Base-by-base conservation (phyloP, 306 rosid species). In the Oxytropis ochrocephala region DNA sequence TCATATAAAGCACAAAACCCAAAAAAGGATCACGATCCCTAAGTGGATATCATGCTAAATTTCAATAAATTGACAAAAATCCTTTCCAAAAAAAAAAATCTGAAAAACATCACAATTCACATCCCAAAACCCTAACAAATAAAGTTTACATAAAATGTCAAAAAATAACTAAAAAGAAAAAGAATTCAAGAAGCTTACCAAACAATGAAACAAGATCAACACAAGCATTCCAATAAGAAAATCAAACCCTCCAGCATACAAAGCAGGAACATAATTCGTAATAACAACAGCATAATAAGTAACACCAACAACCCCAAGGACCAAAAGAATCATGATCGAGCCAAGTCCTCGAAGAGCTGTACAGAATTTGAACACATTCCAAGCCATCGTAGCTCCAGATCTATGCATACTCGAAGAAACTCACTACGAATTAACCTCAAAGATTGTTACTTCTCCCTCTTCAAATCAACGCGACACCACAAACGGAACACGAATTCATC, bases 321-420 rank as follows among this genome's bases (percentile, higher is more conserved):
- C 99, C 78, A 95, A 60, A 7, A 95, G 85, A 64, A 95, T 91
- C 96, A 95, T 95, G 83, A 95, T 92, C 79, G 99, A 95, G 63
- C 99, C 99, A 68, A 95, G 81, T 54, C 97, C 99, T 64, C 99
- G 88, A 18, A 95, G 80, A 76, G 93, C 99, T 44, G 96, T 89
- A 67, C 99, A 95, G 82, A 95, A 95, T 91, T 95, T 89, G 90
- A 95, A 95, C 80, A 95, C 97, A 67, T 95, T 95, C 99, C 99
- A 95, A 53, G 99, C 97, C 97, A 95, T 95, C 48, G 96, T 80
- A 39, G 85, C 89, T 58, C 95, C 99, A 89, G 97, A 95, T 95
- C 99, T 95, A 85, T 95, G 96, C 97, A 95, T 91, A 79, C 72
- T 80, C 76, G 42, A 60, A 10, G 10, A 72, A 59, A 42, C 39